Base-by-base conservation (phyloP, 495 filamentous ascomycete genomes). In the Pseudoneurospora amorphoporcata region DNA sequence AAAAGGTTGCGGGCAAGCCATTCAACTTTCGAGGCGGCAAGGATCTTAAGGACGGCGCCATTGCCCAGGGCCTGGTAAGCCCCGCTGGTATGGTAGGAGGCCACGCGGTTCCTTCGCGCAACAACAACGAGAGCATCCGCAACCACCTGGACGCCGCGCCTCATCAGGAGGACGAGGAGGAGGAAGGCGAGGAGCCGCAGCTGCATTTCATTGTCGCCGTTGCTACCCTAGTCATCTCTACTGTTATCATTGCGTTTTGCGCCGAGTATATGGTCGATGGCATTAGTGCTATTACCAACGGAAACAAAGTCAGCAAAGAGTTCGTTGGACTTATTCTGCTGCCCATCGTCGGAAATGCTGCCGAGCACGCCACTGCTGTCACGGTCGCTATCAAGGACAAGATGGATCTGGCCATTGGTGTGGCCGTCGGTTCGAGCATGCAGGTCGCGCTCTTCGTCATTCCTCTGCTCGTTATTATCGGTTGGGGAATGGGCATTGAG, bases 311-410 rank as follows among this genome's bases (percentile, higher is more conserved):
- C 68, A 90, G 88, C 17, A 84, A 90, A 68, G 93, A 92, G 35
- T 96, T 95, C 75, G 90, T 95, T 69, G 92, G 93, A 68, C 81
- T 96, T 74, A 94, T 96, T 73, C 87, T 95, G 4, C 85, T 95
- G 3, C 93, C 93, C n/a, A 94, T 96, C 73, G 93, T 95, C 39
- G 93, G 93, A 53, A 95, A 96, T 77, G 93, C 92, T 5, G 93
- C 92, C 7, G 93, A 96, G 80, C 93, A 95, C 78, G 92, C 91
- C 29, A 95, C 93, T 3, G 92, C 93, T 29, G 92, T 96, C 35
- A 95, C 92, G 0, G 93, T 94, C 7, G 92, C 92, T 1, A 85
- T 88, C 79, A 96, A 95, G 84, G 93, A 95, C 80, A 96, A 95
- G 79, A 95, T 95, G 93, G 92, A 95, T 77, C 82, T 95, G 19